Percentiles rank a stretch among this genome's conserved stretches.
Conservation (phyloP, 2,329 filamentous ascomycete species). For the Sordariomycetes sp. region DNA sequence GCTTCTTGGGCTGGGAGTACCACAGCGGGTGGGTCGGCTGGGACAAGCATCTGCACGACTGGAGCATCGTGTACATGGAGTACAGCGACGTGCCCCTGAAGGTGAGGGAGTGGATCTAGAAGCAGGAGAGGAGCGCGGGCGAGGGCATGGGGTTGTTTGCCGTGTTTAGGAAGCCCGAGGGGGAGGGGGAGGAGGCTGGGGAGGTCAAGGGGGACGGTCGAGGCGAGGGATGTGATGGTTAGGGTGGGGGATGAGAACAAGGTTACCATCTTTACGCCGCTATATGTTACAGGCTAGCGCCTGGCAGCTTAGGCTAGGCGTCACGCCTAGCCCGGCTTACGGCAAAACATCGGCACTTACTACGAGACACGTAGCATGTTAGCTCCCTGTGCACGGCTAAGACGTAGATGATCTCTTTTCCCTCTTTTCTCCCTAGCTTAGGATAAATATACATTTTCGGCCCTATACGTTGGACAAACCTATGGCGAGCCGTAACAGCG, state of each 20-base stretch:
- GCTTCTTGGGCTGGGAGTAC: slow-evolving; percentile 27
- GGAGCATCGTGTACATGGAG: slow-evolving; percentile 31
- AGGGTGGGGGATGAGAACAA: slow-evolving; percentile 17
- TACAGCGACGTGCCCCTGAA: slow-evolving; percentile 26
- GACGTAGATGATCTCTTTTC: no score
- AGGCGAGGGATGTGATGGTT: no score
- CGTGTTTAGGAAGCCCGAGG: slow-evolving; percentile 24
- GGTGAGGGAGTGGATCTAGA: slow-evolving; percentile 34
- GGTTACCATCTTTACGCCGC: slow-evolving; percentile 35
- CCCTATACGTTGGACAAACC: no score
- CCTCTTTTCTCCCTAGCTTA: no score
- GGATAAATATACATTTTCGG: no score
- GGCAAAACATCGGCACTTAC: no score
- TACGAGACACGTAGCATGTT: no score
- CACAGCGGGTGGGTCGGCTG: slow-evolving; percentile 38
- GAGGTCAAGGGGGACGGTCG: slow-evolving; percentile 17
- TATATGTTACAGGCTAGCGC: no score
- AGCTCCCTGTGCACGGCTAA: no score
- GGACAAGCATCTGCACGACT: slow-evolving; percentile 35
- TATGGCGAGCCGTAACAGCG: no score
- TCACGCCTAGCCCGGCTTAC: no score
- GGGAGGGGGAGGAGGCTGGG: slow-evolving; percentile 22
- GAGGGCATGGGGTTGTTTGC: slow-evolving; percentile 24
- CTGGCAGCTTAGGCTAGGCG: no score
- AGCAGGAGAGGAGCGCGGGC: slow-evolving; percentile 20